These are phyloP conservation scores for Platanus orientalis DNA, from an alignment of 164 flowering plant genomes.

Conservation along the genomic window DNA sequence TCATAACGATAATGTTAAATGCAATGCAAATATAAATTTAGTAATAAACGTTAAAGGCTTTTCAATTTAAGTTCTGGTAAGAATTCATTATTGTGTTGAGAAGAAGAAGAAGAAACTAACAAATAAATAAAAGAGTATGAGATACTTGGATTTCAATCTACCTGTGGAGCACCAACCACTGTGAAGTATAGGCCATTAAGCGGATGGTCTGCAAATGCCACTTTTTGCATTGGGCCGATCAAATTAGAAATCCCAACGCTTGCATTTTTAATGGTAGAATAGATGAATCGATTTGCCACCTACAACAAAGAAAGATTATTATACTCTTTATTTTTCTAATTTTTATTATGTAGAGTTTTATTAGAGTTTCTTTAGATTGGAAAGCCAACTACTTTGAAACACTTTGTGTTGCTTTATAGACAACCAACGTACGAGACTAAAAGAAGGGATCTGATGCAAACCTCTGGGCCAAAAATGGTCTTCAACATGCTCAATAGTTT, in stretches of 20 bases:
- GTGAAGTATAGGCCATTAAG: constrained; percentile 34
- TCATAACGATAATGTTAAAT: too few species aligned
- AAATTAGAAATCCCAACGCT: constrained; percentile 43
- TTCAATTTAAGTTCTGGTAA: too few species aligned
- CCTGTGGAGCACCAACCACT: constrained; percentile 41
- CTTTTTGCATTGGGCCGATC: constrained; percentile 39
- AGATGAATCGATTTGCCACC: constrained; percentile 28
- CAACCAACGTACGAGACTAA: too few species aligned
- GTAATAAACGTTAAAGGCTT: too few species aligned
- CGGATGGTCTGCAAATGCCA: constrained; percentile 35
- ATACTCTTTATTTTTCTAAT: too few species aligned
- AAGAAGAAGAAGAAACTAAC: too few species aligned
- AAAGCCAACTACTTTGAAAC: too few species aligned
- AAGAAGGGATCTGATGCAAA: not conserved
- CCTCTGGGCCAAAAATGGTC: constrained; percentile 10
- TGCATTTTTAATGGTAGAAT: constrained; percentile 28
- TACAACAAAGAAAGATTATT: constrained; percentile 4
- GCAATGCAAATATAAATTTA: too few species aligned
- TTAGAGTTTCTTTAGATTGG: not conserved
- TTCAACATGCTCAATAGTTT: constrained; percentile 1
- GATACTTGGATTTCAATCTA: constrained; percentile 3
- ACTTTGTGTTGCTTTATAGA: too few species aligned
- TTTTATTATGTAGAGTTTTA: not conserved
- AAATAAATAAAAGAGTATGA: too few species aligned
- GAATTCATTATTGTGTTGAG: too few species aligned